phyloP scores from a whole-genome alignment of 352 stramenopile species.

The Pythium brassicae region DNA sequence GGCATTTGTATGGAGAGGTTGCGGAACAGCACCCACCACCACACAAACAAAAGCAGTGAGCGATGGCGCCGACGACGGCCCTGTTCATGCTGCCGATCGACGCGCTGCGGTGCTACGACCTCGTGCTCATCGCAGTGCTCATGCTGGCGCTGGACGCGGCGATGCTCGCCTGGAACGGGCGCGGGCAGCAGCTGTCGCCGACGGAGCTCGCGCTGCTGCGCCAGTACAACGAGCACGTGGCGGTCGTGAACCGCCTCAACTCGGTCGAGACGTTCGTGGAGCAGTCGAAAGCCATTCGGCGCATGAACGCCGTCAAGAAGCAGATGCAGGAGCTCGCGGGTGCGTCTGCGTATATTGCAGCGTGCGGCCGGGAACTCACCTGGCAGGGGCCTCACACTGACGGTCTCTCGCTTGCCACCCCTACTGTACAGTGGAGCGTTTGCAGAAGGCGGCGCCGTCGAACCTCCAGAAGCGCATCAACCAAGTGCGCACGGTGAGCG shows the following conservation, averaged over 20 bases:
- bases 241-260: conserved; percentile 78
- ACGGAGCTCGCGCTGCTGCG: conserved; percentile 50
- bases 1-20: too few relatives aligned
- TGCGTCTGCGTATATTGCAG: conserved; percentile 25
- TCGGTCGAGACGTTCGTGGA: conserved; percentile 87
- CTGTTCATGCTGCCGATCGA: conserved; percentile 34
- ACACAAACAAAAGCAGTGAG: too few relatives aligned
- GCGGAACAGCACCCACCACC: too few relatives aligned
- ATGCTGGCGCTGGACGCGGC: conserved; percentile 47
- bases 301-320: conserved; percentile 86
- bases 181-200: conserved; percentile 45
- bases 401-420: too few relatives aligned
- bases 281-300: conserved; percentile 79
- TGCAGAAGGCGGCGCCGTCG: conserved; percentile 59
- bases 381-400: too few relatives aligned
- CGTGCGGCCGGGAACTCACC: too few relatives aligned
- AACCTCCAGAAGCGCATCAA: conserved; percentile 72
- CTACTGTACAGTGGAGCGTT: conserved; percentile 50
- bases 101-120: conserved; percentile 60
- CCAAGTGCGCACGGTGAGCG: conserved; percentile 59
- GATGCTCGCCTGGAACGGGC: conserved; percentile 51
- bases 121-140: conserved; percentile 57
- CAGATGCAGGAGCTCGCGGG: conserved; percentile 76
- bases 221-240: conserved; percentile 77
- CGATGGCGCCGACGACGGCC: conserved; percentile 11